phyloP scores from a whole-genome alignment of 306 rosid genomes.

The Psophocarpus tetragonolobus region DNA sequence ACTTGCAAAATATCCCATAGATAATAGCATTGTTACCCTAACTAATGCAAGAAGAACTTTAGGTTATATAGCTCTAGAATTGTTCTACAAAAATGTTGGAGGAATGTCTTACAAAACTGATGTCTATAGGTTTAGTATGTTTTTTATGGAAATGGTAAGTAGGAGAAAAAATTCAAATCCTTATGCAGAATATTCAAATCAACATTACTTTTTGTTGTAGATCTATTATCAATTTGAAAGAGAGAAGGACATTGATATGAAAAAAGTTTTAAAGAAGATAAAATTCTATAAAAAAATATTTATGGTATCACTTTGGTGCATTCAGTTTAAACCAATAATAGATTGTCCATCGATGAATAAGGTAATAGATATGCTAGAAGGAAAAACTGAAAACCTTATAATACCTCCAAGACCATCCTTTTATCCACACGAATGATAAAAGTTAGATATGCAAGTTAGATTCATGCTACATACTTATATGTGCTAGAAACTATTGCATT shows the following conservation, averaged over 20 bases:
- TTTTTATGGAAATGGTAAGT: constrained; percentile 22
- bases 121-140: not conserved
- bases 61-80: constrained; percentile 34
- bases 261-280: not conserved
- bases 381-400: not conserved
- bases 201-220: constrained; percentile 22
- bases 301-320: not conserved
- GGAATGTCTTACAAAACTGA: not conserved
- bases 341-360: not conserved
- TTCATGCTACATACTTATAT: no score
- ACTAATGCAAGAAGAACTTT: constrained; percentile 29
- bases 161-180: constrained; percentile 9
- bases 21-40: not conserved
- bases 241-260: not conserved
- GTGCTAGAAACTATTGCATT: no score
- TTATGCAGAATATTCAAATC: constrained; percentile 21
- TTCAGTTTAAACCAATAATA: not conserved
- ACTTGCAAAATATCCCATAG: not conserved
- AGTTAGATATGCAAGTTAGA: no score
- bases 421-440: not conserved
- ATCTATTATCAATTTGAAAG: not conserved
- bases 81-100: not conserved
- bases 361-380: constrained; percentile 23
- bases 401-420: not conserved
- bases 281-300: constrained; percentile 24